These are phyloP conservation scores for Annona cherimola DNA, from an alignment of 164 flowering plant genomes.

Conservation along the genomic window DNA sequence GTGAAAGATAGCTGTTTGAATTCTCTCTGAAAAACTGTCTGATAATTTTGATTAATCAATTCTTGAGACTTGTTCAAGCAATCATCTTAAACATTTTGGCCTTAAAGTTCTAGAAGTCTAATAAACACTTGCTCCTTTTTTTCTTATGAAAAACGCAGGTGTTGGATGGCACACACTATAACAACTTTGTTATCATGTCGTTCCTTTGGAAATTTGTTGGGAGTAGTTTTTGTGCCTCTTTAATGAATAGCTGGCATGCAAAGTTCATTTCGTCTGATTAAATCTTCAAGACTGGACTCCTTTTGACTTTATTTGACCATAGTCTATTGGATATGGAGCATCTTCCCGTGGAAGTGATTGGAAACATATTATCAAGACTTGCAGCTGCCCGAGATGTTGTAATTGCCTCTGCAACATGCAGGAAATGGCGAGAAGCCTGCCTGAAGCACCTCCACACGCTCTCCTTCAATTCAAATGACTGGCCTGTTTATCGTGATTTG, in stretches of 20 bases:
- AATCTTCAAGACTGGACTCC: not conserved
- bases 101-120: not conserved
- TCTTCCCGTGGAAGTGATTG: slow-evolving; percentile 88
- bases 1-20: too few species aligned
- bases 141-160: not conserved
- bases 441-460: slow-evolving; percentile 69
- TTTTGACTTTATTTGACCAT: not conserved
- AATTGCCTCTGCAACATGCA: slow-evolving; percentile 79
- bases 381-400: slow-evolving; percentile 89
- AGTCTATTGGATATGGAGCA: slow-evolving; percentile 45
- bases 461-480: slow-evolving; percentile 65
- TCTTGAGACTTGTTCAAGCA: not conserved
- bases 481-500: slow-evolving; percentile 66
- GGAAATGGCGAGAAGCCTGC: slow-evolving; percentile 82
- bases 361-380: slow-evolving; percentile 74
- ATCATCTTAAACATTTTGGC: not conserved
- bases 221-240: not conserved
- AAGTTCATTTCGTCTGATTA: not conserved
- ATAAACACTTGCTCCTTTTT: not conserved
- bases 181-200: not conserved
- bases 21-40: not conserved
- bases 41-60: not conserved
- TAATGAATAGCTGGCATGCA: not conserved
- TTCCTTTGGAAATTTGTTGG: not conserved
- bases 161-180: not conserved